Conservation (phyloP, 2,329 filamentous ascomycete species). For the Blumeriella jaapii region DNA sequence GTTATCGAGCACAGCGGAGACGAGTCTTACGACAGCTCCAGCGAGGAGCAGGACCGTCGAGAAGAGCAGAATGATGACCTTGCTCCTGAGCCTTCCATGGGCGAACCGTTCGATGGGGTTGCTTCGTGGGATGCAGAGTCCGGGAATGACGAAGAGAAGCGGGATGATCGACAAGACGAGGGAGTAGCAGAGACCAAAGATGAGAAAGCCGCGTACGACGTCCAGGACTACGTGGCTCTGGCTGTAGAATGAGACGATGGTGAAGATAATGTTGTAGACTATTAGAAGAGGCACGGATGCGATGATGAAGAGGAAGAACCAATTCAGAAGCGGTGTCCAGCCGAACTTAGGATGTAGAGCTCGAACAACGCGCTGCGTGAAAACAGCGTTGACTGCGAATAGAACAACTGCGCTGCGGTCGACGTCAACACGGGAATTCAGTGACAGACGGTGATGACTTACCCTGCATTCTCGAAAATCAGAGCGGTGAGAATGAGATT, state of each 20-base stretch:
- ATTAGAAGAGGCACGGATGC: constrained; percentile 45
- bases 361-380: constrained; percentile 62
- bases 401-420: constrained; percentile 47
- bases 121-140: constrained; percentile 35
- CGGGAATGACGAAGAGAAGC: constrained; percentile 48
- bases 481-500: constrained; percentile 10
- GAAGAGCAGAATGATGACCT: constrained; percentile 39
- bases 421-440: neutral
- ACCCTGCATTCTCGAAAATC: constrained; percentile 15
- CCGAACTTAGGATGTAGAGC: constrained; percentile 59
- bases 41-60: constrained; percentile 48
- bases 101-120: constrained; percentile 48
- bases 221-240: constrained; percentile 35
- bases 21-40: constrained; percentile 44
- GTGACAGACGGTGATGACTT: neutral
- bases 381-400: constrained; percentile 67
- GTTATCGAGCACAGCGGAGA: constrained; percentile 40
- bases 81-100: constrained; percentile 50
- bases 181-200: constrained; percentile 10
- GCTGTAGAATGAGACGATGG: constrained; percentile 56
- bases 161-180: constrained; percentile 41
- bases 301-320: constrained; percentile 46
- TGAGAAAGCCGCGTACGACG: constrained; percentile 29
- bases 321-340: constrained; percentile 45
- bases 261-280: constrained; percentile 51